Evolutionary conservation across 768 basidiomycete genomes (phyloP).

Genomic region (Polyporus arcularius): DNA sequence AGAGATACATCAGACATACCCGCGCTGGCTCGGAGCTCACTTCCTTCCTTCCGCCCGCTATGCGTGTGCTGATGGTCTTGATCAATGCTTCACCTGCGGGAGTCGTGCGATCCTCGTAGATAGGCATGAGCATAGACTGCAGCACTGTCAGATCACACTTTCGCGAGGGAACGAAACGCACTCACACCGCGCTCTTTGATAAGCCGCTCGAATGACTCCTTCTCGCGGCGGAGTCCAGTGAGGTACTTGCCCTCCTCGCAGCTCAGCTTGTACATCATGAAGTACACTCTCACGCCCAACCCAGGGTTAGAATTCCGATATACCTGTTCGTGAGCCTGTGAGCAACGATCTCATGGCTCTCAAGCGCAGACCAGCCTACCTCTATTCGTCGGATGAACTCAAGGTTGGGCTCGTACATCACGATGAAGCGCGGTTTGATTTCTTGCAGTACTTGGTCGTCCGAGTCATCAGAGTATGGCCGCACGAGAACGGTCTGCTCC

Average conservation of each 20-base stretch:
- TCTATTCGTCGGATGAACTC: constrained; percentile 92
- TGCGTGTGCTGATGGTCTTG: constrained; percentile 79
- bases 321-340: constrained; percentile 47
- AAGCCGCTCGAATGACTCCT: constrained; percentile 88
- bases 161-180: constrained; percentile 14
- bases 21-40: constrained; percentile 64
- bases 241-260: constrained; percentile 97
- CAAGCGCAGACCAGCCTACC: constrained; percentile 44
- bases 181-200: constrained; percentile 91
- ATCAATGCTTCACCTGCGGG: constrained; percentile 58
- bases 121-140: constrained; percentile 88
- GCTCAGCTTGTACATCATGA: constrained; percentile 91
- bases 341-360: neutral
- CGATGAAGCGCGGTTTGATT: constrained; percentile 85
- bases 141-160: neutral
- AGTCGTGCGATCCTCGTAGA: constrained; percentile 61
- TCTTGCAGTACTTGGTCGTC: constrained; percentile 90
- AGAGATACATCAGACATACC: constrained; percentile 35
- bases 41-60: constrained; percentile 83
- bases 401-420: constrained; percentile 94
- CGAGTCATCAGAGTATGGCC: constrained; percentile 88
- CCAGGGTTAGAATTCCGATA: constrained; percentile 86
- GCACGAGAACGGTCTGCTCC: constrained; percentile 80
- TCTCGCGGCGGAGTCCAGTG: constrained; percentile 84
- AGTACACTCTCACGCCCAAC: constrained; percentile 85